phyloP scores from a whole-genome alignment of 441 rosid genomes.

The Dalechampia spathulata region DNA sequence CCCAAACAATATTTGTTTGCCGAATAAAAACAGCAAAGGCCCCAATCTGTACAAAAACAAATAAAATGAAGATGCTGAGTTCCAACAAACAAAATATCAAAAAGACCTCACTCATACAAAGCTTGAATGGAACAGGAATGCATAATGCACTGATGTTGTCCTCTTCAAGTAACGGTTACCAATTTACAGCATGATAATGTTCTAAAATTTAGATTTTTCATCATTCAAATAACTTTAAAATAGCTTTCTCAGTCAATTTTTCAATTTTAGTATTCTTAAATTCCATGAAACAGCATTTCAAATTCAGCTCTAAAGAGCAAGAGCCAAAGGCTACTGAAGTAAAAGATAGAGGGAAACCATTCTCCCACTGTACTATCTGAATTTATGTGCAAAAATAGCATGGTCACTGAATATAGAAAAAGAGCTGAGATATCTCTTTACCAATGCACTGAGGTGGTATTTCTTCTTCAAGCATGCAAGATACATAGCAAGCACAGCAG shows the following conservation, averaged over 20 bases:
- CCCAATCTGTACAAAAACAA: conserved; percentile 56
- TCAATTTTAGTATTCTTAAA: background rate
- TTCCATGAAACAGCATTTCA: background rate
- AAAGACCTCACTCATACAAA: too few species aligned
- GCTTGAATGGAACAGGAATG: background rate
- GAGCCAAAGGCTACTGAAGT: background rate
- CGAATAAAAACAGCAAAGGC: conserved; percentile 54
- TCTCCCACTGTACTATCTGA: too few species aligned
- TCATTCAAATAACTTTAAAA: background rate
- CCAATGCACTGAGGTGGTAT: conserved; percentile 72
- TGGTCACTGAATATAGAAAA: too few species aligned
- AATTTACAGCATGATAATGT: background rate
- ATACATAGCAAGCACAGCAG: conserved; percentile 82
- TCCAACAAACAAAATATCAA: background rate
- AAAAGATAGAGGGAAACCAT: too few species aligned
- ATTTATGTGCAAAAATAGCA: too few species aligned
- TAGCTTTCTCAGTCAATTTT: background rate
- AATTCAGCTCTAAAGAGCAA: background rate
- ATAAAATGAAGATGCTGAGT: conserved; percentile 4
- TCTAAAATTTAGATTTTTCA: background rate
- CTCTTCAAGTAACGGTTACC: background rate
- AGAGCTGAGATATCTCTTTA: conserved; percentile 25
- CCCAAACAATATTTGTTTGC: conserved; percentile 87
- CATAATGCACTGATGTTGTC: background rate
- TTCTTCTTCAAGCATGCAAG: conserved; percentile 72